Base-by-base conservation (phyloP, 352 stramenopile species). In the Phytophthora macrochlamydospora region DNA sequence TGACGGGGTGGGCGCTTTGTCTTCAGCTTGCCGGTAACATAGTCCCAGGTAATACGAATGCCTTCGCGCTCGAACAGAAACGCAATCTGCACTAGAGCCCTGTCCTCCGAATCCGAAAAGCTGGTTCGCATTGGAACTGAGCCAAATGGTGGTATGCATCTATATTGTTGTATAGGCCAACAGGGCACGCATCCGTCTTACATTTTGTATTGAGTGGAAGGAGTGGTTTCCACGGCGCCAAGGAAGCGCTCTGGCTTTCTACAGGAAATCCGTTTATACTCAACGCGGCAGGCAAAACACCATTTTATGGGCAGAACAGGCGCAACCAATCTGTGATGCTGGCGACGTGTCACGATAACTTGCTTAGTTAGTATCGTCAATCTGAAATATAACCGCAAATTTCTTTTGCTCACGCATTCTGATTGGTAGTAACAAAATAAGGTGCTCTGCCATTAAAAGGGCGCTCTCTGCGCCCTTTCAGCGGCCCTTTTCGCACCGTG, bases 21-120 rank as follows among this genome's bases (percentile, higher is more conserved):
- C 51, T 40, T 64, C 69, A 46, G 74, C 58, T 55, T 67, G 67
- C 48, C 24, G 50, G n/a, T 42, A 6, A 59, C 49, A 65, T 65
- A 59, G 7, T 44, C 42, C 50, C 59, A 65, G n/a, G 59, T 65
- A 18, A 59, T 38, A 9, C 49, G 30, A n/a, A 65, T n/a, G 12
- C 49, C 50, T 24, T 50, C 43, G 13, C 14, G 7, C 43, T 50
- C 43, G 14, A 50, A 50, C 43, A 29, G 43, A 32, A 50, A 28
- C 3, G 43, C 43, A 28, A 50, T 50, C 43, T 50, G 43, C 43
- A 50, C 43, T 6, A 50, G 14, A 3, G 29, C 13, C 43, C 29
- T 50, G 43, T 50, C 43, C 29, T 50, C 43, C 9, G 7, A 4
- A n/a, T 50, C 18, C n/a, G n/a, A n/a, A n/a, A 31, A 29, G 43